Percentiles rank a stretch among this genome's conserved stretches.
phyloP scores from a whole-genome alignment of 2,329 filamentous ascomycete genomes.

The Aspergillus japonicus region DNA sequence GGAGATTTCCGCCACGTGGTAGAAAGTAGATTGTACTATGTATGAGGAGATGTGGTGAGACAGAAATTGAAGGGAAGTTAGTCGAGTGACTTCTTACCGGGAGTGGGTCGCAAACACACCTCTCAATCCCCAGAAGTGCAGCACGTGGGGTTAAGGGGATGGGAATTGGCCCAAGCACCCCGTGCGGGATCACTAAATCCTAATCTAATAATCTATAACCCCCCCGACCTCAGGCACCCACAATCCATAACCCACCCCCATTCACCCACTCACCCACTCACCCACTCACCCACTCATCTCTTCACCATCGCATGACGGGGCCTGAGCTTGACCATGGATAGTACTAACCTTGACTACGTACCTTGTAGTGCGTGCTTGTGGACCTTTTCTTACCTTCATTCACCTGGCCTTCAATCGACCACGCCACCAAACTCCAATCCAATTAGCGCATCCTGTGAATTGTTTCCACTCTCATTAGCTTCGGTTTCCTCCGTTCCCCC shows the following conservation, averaged over 20 bases:
- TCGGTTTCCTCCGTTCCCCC: not conserved
- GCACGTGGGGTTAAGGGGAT: conserved; percentile 16
- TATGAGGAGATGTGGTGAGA: not conserved
- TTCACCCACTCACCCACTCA: not conserved
- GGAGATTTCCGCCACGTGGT: not conserved
- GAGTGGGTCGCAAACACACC: not conserved
- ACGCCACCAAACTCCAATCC: not conserved
- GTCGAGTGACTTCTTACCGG: not conserved
- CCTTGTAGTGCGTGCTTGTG: no score
- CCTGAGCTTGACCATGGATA: not conserved
- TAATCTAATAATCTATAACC: no score
- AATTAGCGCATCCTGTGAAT: not conserved
- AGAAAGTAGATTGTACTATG: not conserved
- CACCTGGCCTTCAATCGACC: not conserved
- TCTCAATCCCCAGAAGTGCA: not conserved
- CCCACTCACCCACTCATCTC: not conserved
- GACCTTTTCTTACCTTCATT: no score
- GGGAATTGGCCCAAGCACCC: conserved; percentile 15
- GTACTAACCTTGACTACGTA: no score
- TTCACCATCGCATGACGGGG: not conserved
- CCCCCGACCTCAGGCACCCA: no score
- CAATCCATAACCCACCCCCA: no score
- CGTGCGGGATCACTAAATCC: not conserved
- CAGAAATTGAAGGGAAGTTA: not conserved
- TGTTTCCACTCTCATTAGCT: not conserved